Percentiles rank a stretch among this genome's conserved stretches.
These are phyloP conservation scores for Fagopyrum tataricum DNA, from an alignment of 148 eudicot genomes.

Conservation along the genomic window DNA sequence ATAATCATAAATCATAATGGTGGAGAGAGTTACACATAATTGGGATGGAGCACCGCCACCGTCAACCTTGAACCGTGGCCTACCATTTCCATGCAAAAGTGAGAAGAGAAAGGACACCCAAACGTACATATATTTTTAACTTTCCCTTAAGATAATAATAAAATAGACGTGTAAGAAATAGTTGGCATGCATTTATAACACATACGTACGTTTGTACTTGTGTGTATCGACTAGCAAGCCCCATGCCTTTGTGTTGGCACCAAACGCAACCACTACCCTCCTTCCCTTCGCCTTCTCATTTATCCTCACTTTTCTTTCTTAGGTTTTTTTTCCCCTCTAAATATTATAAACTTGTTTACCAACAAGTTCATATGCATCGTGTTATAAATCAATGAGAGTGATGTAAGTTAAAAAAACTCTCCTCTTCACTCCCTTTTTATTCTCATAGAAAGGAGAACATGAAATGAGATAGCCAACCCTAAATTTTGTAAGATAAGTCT, in stretches of 20 bases:
- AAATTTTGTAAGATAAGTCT: too few relatives aligned
- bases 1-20: background rate
- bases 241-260: conserved; percentile 9
- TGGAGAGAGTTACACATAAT: background rate
- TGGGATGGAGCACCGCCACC: background rate
- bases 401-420: too few relatives aligned
- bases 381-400: too few relatives aligned
- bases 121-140: background rate
- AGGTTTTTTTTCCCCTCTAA: background rate
- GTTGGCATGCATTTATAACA: conserved; percentile 2
- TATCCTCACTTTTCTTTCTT: background rate
- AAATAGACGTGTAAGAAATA: background rate
- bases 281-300: background rate
- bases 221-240: background rate
- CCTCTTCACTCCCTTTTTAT: too few relatives aligned
- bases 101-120: background rate
- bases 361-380: too few relatives aligned
- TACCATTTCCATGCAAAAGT: conserved; percentile 4
- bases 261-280: conserved; percentile 3
- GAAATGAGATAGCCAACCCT: too few relatives aligned
- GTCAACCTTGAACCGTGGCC: background rate
- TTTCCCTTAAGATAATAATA: background rate
- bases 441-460: too few relatives aligned
- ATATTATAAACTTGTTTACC: too few relatives aligned
- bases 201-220: conserved; percentile 6